Percentiles rank a stretch among this genome's conserved stretches.
These are phyloP conservation scores for Aspergillus asperescens DNA, from an alignment of 495 filamentous ascomycete species.

Conservation along the genomic window DNA sequence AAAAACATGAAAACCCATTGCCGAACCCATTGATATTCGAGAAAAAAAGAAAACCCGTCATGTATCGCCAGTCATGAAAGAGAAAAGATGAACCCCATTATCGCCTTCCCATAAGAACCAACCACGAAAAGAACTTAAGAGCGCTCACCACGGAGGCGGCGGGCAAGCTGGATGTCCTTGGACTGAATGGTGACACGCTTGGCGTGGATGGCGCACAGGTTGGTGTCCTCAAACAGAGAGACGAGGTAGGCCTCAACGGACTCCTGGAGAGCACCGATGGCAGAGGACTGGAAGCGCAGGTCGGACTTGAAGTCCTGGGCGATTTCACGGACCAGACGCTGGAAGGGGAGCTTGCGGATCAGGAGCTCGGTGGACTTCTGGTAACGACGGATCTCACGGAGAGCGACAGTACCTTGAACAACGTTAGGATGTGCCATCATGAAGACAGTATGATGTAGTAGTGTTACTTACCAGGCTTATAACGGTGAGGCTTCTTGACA, in stretches of 20 bases:
- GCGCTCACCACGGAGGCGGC: constrained; percentile 94
- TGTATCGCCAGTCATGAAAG: constrained; percentile 48
- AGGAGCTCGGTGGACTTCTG: constrained; percentile 99
- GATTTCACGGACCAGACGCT: constrained; percentile 99
- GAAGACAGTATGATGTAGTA: neutral
- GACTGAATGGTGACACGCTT: constrained; percentile 97
- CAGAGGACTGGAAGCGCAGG: constrained; percentile 98
- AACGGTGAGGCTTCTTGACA: constrained; percentile 99
- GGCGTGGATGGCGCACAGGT: constrained; percentile 99
- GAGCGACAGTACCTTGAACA: constrained; percentile 85
- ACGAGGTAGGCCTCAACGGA: constrained; percentile 99
- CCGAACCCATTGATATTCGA: constrained; percentile 44
- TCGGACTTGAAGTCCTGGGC: constrained; percentile 99
- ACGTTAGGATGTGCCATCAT: constrained; percentile 29
- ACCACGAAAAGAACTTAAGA: constrained; percentile 50
- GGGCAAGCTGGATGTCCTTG: constrained; percentile 97
- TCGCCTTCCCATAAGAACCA: constrained; percentile 44
- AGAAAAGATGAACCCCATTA: constrained; percentile 41
- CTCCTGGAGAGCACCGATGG: constrained; percentile 99
- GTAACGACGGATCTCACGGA: constrained; percentile 99
- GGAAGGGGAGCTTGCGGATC: constrained; percentile 99
- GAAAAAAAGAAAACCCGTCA: constrained; percentile 43
- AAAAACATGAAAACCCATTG: constrained; percentile 38
- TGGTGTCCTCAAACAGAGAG: constrained; percentile 99
- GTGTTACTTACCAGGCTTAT: constrained; percentile 82